These are phyloP conservation scores for Haematococcus lacustris DNA, from an alignment of 139 green algal species.

Conservation along the genomic window DNA sequence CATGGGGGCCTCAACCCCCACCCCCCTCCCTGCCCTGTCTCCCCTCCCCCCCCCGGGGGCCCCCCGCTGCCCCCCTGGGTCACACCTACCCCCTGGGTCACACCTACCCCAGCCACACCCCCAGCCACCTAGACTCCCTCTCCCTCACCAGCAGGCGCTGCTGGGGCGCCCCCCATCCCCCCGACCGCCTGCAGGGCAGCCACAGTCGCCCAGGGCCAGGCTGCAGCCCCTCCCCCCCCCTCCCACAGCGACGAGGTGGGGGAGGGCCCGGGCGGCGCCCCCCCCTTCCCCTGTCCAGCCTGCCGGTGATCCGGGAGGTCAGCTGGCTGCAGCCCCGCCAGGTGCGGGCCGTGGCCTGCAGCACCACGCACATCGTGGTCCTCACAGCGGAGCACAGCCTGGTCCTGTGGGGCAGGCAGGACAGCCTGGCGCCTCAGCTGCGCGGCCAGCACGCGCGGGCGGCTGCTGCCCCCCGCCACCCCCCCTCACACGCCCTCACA, in stretches of 20 bases:
- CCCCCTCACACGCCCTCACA: not conserved
- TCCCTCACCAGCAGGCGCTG: not conserved
- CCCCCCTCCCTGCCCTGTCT: not conserved
- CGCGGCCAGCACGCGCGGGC: not conserved
- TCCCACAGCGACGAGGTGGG: too few species aligned
- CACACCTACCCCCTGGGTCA: too few species aligned
- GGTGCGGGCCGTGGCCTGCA: not conserved
- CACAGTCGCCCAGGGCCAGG: not conserved
- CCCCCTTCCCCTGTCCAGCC: not conserved
- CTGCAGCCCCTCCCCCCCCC: not conserved
- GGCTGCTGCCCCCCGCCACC: too few species aligned
- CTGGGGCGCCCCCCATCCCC: not conserved
- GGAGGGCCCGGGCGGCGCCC: too few species aligned
- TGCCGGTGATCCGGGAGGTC: not conserved
- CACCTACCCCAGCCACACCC: not conserved
- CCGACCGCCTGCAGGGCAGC: not conserved
- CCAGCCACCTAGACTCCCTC: not conserved
- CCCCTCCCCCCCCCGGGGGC: too few species aligned
- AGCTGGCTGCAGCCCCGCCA: slow-evolving; percentile 2
- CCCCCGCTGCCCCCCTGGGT: too few species aligned
- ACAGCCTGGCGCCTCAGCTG: not conserved
- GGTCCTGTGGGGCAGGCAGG: slow-evolving; percentile 2
- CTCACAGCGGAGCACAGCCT: not conserved
- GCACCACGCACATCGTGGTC: slow-evolving; percentile 1
- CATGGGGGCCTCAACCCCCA: too few species aligned